Evolutionary conservation across 225 moss, liverwort and hornwort species (phyloP), one percentile per base, ranked within the genome.

Genomic region (Physcomitrellopsis africana): DNA sequence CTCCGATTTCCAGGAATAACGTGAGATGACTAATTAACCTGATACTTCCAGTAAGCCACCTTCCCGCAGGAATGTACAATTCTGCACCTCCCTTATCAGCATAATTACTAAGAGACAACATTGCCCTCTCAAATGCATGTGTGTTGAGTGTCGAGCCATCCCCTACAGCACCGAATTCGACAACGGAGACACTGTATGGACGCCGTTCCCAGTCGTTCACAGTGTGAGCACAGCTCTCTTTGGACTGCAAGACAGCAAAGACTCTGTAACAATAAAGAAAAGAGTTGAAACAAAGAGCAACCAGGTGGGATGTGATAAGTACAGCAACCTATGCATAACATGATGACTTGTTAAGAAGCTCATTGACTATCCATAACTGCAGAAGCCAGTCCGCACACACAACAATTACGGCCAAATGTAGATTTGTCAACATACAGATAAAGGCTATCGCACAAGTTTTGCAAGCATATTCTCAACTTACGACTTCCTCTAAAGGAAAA

Each of bases 1-100:
- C 93, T 23, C 85, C 92, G 55, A 61, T 60, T 42, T 92, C 96
- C 66, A 96, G 73, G 67, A 81, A 90, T 46, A 96, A 72, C 42
- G 96, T 93, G 46, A 93, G 77, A 79, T 92, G 90, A 67, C 93
- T 96, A 22, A 90, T 93, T 73, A 96, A 72, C 62, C 65, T 81
- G 62, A 96, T 85, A 79, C 92, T 89, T 67, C 90, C 89, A n/a
- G 92, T 93, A 24, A 93, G 81, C 96, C 96, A 96, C 14, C 83
- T 65, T 29, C 96, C 93, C 11, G 82, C 48, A 49, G 91, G 93
- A 71, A 96, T 65, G 79, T 86, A 90, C 8, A 96, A 82, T 79
- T 89, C 80, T 19, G 84, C 93, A 45, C 96, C 96, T 4, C 79
- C 85, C 48, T 81, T 82, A 57, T 80, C 86, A 51, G 92, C 77